Percentiles rank a stretch among this genome's conserved stretches.
phyloP scores from a whole-genome alignment of 345 rosid species.

The Lumnitzera racemosa region DNA sequence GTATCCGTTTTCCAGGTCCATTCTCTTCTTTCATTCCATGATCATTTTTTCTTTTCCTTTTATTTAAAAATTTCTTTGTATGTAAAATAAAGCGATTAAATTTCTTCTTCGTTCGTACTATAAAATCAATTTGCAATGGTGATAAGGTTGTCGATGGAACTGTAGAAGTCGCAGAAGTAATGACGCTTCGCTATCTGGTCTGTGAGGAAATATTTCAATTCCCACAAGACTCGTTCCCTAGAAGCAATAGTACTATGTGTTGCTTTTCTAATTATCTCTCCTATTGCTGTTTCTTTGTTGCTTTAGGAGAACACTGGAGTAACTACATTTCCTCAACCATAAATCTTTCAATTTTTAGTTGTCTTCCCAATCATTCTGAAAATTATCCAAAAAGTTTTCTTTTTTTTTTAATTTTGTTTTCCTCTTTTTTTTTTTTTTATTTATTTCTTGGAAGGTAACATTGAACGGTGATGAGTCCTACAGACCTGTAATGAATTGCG shows the following conservation, averaged over 20 bases:
- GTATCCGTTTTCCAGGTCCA: too few species aligned
- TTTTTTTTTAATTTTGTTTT: not conserved
- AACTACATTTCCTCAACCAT: conserved; percentile 30
- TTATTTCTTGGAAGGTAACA: too few species aligned
- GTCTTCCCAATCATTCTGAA: too few species aligned
- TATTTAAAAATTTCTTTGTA: too few species aligned
- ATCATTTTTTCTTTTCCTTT: too few species aligned
- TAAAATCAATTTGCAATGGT: too few species aligned
- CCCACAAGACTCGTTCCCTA: conserved; percentile 88
- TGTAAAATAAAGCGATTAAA: too few species aligned
- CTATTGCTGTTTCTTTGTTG: not conserved
- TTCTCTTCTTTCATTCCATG: too few species aligned
- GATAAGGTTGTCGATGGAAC: too few species aligned
- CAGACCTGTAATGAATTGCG: conserved; percentile 97
- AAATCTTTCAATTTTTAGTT: too few species aligned
- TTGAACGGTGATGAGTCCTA: conserved; percentile 58
- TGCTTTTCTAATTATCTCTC: conserved; percentile 19
- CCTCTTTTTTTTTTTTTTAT: not conserved
- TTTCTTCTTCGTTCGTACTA: too few species aligned
- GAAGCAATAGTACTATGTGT: conserved; percentile 64
- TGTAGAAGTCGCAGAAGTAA: too few species aligned
- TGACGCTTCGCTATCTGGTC: conserved; percentile 83
- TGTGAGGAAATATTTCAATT: conserved; percentile 45
- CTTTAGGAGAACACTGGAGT: conserved; percentile 26
- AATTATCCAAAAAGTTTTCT: not conserved